phyloP scores from a whole-genome alignment of 2,329 filamentous ascomycete species.

The Plectosphaerella plurivora region DNA sequence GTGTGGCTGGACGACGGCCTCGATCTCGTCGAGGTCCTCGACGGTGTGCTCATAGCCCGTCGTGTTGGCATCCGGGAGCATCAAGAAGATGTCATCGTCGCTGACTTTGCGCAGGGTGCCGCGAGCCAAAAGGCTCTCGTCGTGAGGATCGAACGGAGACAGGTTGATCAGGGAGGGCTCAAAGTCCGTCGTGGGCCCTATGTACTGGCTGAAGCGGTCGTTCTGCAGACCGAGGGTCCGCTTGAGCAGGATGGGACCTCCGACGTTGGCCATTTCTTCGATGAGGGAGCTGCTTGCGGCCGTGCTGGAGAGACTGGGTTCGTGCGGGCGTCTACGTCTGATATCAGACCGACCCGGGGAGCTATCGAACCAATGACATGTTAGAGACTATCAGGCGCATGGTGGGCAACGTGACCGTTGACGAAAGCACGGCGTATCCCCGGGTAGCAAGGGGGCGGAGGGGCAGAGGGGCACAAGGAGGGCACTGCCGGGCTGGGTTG shows the following conservation, averaged over 20 bases:
- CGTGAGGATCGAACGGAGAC: conserved; percentile 73
- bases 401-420: conserved; percentile 7
- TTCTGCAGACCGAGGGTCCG: conserved; percentile 71
- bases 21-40: conserved; percentile 67
- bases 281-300: conserved; percentile 59
- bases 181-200: conserved; percentile 78
- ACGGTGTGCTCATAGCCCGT: conserved; percentile 66
- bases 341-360: conserved; percentile 53
- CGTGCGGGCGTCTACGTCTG: conserved; percentile 47
- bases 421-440: conserved; percentile 6
- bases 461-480: background rate
- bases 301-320: conserved; percentile 57
- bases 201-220: conserved; percentile 77
- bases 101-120: conserved; percentile 71
- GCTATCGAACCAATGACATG: conserved; percentile 47
- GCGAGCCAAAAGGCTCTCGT: conserved; percentile 70
- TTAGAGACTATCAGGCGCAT: conserved; percentile 30
- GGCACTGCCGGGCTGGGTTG: background rate
- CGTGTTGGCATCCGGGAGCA: conserved; percentile 70
- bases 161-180: conserved; percentile 80
- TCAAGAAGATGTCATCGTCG: conserved; percentile 73
- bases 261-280: conserved; percentile 68
- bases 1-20: conserved; percentile 70
- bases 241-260: conserved; percentile 61
- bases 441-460: background rate